Base-by-base conservation (phyloP, 108 stramenopile species). In the Skeletonema menzelii region DNA sequence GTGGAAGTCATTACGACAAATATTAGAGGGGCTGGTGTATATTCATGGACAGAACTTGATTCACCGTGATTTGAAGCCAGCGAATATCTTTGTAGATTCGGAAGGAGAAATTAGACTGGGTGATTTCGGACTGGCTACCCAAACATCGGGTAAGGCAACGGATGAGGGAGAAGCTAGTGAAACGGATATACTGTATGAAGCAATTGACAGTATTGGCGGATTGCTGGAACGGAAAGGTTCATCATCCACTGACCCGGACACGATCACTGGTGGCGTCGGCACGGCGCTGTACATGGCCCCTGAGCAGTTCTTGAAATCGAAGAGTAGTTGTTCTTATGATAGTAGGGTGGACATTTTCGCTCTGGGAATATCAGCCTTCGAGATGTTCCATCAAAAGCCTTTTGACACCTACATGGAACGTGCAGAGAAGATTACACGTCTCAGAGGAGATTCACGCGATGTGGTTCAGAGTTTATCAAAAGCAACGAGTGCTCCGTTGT, bases 271-370 rank as follows among this genome's bases (percentile, higher is more conserved):
- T 22, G 93, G 93, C 30, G 93, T 94, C 27, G 93, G 91, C 8
- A 94, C 93, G 8, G 83, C 88, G 12, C 80, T 89, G 66, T 89
- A 89, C 60, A 70, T 84, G 38, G 88, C 91, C 8, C 91, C 91
- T 17, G 91, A 90, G 56, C 88, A 90, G 58, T 35, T 59, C 27
- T 64, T 24, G 60, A 73, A 63, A 64, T 44, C 55, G 8, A 63
- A 56, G 19, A 76, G 76, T 59, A 76, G 77, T 28, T 68, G 77
- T 32, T 68, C 84, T 11, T 94, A 94, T 49, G 87, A 82, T 59
- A 67, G 85, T n/a, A 82, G 90, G 56, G 90, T 88, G 2, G 93
- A 94, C 53, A 94, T 94, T n/a, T 94, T 87, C 66, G 84, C 84
- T 14, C 65, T 94, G 14, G 93, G 93, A 11, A 82, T 94, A 15